These are phyloP conservation scores for Teratosphaeria zuluensis DNA, from an alignment of 2,329 filamentous ascomycete genomes.

Conservation along the genomic window DNA sequence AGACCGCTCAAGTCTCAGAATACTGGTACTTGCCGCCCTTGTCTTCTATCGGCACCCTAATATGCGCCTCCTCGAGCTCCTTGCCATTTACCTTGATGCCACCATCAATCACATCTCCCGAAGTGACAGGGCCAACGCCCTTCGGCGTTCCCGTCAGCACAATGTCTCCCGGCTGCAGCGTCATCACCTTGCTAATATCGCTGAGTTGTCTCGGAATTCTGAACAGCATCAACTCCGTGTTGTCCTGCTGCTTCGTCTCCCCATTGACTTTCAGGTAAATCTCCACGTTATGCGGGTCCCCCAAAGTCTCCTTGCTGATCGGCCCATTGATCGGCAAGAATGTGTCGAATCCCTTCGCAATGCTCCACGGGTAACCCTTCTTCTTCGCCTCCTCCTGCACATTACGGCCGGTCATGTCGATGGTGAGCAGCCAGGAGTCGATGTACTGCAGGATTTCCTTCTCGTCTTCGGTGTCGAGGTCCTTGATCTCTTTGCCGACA, in stretches of 20 bases:
- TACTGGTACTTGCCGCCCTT: conserved; percentile 69
- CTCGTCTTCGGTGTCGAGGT: conserved; percentile 65
- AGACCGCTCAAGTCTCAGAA: conserved; percentile 30
- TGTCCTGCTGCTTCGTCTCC: conserved; percentile 69
- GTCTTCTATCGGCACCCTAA: conserved; percentile 77
- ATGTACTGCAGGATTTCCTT: conserved; percentile 73
- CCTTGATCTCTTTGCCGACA: conserved; percentile 69
- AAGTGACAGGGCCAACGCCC: conserved; percentile 76
- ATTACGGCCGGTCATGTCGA: conserved; percentile 97
- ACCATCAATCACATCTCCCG: conserved; percentile 79
- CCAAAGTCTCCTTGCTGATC: conserved; percentile 70
- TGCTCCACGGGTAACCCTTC: conserved; percentile 92
- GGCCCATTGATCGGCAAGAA: conserved; percentile 80
- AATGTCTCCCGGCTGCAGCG: conserved; percentile 81
- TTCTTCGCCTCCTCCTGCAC: conserved; percentile 94
- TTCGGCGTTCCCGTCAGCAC: conserved; percentile 96
- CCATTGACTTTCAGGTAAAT: conserved; percentile 79
- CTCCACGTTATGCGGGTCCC: conserved; percentile 80
- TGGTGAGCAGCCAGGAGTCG: conserved; percentile 77
- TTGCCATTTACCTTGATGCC: conserved; percentile 70
- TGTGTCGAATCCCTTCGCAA: conserved; percentile 95
- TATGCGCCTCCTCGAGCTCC: conserved; percentile 73
- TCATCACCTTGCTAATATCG: conserved; percentile 93
- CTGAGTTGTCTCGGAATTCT: conserved; percentile 75
- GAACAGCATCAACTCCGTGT: conserved; percentile 91